Percentiles rank a stretch among this genome's conserved stretches.
These are phyloP conservation scores for Ceratobasidium sp. DNA, from an alignment of 1,284 basidiomycete genomes.

Conservation along the genomic window DNA sequence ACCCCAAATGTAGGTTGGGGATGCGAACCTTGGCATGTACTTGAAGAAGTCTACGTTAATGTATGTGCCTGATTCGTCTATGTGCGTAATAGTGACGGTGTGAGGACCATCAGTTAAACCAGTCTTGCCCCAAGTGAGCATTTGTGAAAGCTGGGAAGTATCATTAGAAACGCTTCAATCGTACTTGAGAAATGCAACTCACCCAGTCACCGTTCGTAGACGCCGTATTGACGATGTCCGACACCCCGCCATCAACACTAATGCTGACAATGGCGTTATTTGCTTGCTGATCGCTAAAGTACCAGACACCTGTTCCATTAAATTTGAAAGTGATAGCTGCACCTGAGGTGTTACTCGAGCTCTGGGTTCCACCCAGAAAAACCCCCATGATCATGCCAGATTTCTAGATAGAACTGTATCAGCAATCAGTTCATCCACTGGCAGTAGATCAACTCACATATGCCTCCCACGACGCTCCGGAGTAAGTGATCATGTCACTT, in stretches of 20 bases:
- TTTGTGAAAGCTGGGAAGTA: not conserved
- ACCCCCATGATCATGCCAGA: no score
- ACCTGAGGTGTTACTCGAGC: not conserved
- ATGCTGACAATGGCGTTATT: not conserved
- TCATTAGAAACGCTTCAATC: no score
- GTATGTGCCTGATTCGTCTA: not conserved
- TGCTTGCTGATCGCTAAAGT: not conserved
- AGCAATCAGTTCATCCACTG: no score
- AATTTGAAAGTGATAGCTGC: not conserved
- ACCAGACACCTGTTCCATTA: not conserved
- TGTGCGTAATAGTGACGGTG: slow-evolving; percentile 7
- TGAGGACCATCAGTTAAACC: slow-evolving; percentile 10
- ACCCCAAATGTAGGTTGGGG: not conserved
- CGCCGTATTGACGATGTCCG: not conserved
- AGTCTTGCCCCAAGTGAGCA: slow-evolving; percentile 8
- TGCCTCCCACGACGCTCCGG: not conserved
- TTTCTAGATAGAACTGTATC: no score
- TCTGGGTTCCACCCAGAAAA: not conserved
- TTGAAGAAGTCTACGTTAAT: slow-evolving; percentile 32
- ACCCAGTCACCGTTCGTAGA: no score
- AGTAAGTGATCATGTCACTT: not conserved
- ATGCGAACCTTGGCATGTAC: slow-evolving; percentile 14
- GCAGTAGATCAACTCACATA: slow-evolving; percentile 5
- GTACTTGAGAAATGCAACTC: no score
- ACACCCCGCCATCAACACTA: not conserved